Evolutionary conservation across 768 basidiomycete genomes (phyloP).

Genomic region (Amanita phalloides): DNA sequence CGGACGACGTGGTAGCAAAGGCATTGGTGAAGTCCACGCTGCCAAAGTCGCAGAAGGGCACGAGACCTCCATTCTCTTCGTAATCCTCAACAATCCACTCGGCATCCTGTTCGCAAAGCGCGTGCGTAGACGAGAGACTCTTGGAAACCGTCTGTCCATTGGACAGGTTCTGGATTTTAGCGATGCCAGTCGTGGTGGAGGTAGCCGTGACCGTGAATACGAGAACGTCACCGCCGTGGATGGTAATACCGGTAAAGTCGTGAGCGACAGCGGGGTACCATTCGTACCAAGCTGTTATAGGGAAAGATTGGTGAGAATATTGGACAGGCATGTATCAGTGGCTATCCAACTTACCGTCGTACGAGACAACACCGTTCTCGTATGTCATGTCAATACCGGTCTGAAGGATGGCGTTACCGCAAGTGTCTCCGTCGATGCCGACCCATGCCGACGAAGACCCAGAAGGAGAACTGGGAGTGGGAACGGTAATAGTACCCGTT

Average conservation of each 20-base stretch:
- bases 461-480: slow-evolving; percentile 18
- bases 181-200: not conserved
- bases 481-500: slow-evolving; percentile 23
- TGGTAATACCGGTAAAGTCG: not conserved
- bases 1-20: not conserved
- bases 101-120: slow-evolving; percentile 23
- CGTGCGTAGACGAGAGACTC: slow-evolving; percentile 16
- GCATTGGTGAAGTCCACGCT: not conserved
- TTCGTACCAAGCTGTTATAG: not conserved
- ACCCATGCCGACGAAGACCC: slow-evolving; percentile 24
- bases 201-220: not conserved
- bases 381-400: slow-evolving; percentile 23
- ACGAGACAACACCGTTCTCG: not conserved
- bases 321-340: too few species aligned
- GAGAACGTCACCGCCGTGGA: not conserved
- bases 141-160: slow-evolving; percentile 10
- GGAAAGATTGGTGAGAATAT: too few species aligned
- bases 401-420: slow-evolving; percentile 22
- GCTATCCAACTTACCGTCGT: not conserved
- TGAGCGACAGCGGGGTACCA: not conserved
- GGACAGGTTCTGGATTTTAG: not conserved
- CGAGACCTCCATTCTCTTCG: slow-evolving; percentile 5
- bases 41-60: not conserved
- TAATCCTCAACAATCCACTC: slow-evolving; percentile 30
- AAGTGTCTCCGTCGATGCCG: slow-evolving; percentile 26